These are phyloP conservation scores for Ophiocordyceps robertsii DNA, from an alignment of 2,329 filamentous ascomycete species.

Conservation along the genomic window DNA sequence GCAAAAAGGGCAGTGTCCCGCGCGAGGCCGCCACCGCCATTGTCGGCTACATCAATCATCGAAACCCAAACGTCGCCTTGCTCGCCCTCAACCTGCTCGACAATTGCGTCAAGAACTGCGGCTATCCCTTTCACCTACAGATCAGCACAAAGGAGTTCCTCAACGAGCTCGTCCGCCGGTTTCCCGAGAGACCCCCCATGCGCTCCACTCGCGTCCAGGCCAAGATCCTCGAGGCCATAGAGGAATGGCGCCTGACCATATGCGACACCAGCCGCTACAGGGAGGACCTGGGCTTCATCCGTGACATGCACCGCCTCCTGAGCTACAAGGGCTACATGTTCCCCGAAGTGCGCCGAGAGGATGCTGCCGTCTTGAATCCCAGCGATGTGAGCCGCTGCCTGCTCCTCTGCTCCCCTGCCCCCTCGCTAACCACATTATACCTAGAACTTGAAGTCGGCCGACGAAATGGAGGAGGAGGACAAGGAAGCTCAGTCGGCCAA, in stretches of 20 bases:
- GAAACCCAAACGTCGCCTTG: slow-evolving; percentile 88
- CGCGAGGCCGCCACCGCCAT: slow-evolving; percentile 90
- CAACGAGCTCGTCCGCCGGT: slow-evolving; percentile 91
- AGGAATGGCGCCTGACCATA: slow-evolving; percentile 97
- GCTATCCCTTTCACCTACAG: slow-evolving; percentile 96
- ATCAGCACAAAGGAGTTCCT: slow-evolving; percentile 98
- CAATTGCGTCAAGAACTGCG: slow-evolving; percentile 99
- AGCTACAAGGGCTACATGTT: slow-evolving; percentile 97
- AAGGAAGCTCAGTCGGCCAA: slow-evolving; percentile 93
- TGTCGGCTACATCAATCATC: slow-evolving; percentile 89
- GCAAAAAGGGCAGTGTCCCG: slow-evolving; percentile 90
- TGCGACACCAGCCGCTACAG: slow-evolving; percentile 97
- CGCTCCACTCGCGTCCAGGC: slow-evolving; percentile 77
- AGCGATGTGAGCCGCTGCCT: slow-evolving; percentile 60
- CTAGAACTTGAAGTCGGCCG: slow-evolving; percentile 85
- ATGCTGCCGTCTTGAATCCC: slow-evolving; percentile 91
- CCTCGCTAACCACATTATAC: slow-evolving; percentile 13
- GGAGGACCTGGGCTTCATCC: slow-evolving; percentile 88
- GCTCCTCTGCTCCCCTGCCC: not conserved
- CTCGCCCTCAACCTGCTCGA: slow-evolving; percentile 86
- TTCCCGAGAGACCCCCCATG: slow-evolving; percentile 83
- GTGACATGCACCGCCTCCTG: slow-evolving; percentile 92
- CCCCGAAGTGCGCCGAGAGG: slow-evolving; percentile 80
- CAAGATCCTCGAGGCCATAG: slow-evolving; percentile 89
- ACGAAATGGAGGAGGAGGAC: slow-evolving; percentile 98